Conservation (phyloP, 2,329 filamentous ascomycete species). For the Cryoendolithus antarcticus region DNA sequence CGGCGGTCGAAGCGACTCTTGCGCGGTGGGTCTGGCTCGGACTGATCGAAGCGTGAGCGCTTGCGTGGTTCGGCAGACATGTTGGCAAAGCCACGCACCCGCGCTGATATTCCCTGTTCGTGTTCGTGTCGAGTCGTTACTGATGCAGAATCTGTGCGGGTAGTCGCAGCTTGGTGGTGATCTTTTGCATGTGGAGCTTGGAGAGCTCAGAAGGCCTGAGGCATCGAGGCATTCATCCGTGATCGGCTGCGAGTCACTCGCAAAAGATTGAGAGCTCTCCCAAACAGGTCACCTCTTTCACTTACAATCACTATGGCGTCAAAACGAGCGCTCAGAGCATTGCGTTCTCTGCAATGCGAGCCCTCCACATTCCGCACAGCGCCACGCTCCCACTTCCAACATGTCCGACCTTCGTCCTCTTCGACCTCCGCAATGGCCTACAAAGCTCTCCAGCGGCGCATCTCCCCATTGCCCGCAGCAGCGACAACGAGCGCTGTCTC, state of each 20-base stretch:
- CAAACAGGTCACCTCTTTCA: too few species aligned
- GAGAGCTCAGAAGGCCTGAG: too few species aligned
- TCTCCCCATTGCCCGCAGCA: conserved; percentile 69
- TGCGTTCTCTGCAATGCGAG: conserved; percentile 9
- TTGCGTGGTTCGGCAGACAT: conserved; percentile 79
- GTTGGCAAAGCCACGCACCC: conserved; percentile 2
- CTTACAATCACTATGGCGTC: conserved; percentile 19
- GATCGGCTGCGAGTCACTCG: too few species aligned
- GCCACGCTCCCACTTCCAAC: too few species aligned
- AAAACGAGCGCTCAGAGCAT: conserved; percentile 19
- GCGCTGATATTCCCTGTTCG: too few species aligned
- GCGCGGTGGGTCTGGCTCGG: conserved; percentile 60
- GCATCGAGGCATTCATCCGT: too few species aligned
- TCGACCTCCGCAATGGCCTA: conserved; percentile 92
- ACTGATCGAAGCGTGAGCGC: conserved; percentile 90
- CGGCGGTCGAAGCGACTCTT: conserved; percentile 79
- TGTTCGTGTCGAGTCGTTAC: too few species aligned
- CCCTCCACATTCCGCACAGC: conserved; percentile 1
- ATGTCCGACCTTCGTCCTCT: conserved; percentile 29
- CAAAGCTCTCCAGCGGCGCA: conserved; percentile 88
- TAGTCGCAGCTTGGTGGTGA: too few species aligned
- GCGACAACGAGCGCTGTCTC: conserved; percentile 63
- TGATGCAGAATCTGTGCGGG: too few species aligned
- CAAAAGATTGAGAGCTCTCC: too few species aligned
- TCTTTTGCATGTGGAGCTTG: too few species aligned